phyloP scores from a whole-genome alignment of 805 yeast genomes.

The Candida ortonii region DNA sequence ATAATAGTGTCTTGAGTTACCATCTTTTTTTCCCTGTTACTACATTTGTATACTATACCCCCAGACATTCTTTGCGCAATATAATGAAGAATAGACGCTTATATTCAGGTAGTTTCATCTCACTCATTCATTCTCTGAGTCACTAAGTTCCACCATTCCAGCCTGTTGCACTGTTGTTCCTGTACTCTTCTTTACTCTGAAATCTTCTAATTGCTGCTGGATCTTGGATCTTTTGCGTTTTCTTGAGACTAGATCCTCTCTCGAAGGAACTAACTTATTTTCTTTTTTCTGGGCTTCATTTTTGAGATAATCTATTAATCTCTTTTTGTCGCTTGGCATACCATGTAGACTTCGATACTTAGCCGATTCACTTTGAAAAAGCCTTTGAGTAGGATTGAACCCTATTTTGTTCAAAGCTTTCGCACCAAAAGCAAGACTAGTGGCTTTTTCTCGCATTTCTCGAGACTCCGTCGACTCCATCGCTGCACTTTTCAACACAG shows the following conservation, averaged over 20 bases:
- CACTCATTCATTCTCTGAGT: slow-evolving; percentile 4
- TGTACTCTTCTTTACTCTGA: slow-evolving; percentile 3
- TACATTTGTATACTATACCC: slow-evolving; percentile 1
- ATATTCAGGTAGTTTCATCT: too few relatives aligned
- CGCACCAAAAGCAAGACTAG: slow-evolving; percentile 28
- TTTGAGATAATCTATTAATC: slow-evolving; percentile 11
- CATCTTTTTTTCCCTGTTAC: too few relatives aligned
- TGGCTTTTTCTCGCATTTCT: slow-evolving; percentile 21
- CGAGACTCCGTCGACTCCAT: slow-evolving; percentile 22
- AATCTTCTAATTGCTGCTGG: slow-evolving; percentile 4
- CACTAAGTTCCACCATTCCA: slow-evolving; percentile 7
- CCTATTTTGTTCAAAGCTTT: slow-evolving; percentile 26
- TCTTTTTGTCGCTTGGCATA: slow-evolving; percentile 2
- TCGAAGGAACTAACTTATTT: slow-evolving; percentile 20
- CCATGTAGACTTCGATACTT: slow-evolving; percentile 1
- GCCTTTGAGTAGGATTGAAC: slow-evolving; percentile 28
- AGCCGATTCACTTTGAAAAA: too few relatives aligned
- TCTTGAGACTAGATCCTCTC: slow-evolving; percentile 14
- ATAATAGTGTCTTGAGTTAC: too few relatives aligned
- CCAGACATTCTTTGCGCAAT: too few relatives aligned
- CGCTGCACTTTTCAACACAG: slow-evolving; percentile 13
- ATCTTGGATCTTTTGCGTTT: slow-evolving; percentile 16
- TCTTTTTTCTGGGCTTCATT: slow-evolving; percentile 11
- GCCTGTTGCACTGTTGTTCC: slow-evolving; percentile 1
- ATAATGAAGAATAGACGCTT: too few relatives aligned